Conservation (phyloP, 2,329 filamentous ascomycete species). For the Dothideomycetes sp. region DNA sequence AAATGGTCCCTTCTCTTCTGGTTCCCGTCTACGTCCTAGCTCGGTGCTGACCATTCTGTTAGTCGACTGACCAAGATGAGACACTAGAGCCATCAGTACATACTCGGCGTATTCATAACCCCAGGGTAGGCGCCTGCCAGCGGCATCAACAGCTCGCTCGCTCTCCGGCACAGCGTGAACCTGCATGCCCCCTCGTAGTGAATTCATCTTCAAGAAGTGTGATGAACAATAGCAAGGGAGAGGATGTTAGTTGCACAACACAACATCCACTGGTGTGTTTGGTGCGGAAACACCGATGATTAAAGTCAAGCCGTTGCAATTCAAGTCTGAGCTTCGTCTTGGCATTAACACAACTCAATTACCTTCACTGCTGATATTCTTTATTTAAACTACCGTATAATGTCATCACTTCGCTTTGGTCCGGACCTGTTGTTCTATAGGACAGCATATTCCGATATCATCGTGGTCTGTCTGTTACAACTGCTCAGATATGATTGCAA, state of each 20-base stretch:
- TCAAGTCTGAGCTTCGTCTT: constrained; percentile 1
- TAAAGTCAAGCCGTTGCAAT: too few relatives aligned
- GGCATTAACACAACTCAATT: neutral
- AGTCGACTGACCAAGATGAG: neutral
- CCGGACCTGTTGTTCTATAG: neutral
- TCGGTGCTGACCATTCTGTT: constrained; percentile 7
- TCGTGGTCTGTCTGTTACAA: too few relatives aligned
- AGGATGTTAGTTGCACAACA: too few relatives aligned
- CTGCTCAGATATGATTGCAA: too few relatives aligned
- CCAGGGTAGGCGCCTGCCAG: constrained; percentile 51
- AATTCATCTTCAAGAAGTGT: constrained; percentile 6
- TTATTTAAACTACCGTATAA: neutral
- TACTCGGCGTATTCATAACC: constrained; percentile 52
- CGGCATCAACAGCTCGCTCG: constrained; percentile 49
- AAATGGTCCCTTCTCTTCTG: constrained; percentile 52
- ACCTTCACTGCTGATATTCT: neutral
- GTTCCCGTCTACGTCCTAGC: constrained; percentile 26
- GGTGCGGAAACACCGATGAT: too few relatives aligned
- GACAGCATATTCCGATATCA: too few relatives aligned
- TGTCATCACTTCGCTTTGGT: neutral
- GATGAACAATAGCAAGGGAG: neutral
- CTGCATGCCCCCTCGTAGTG: constrained; percentile 39
- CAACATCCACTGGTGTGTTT: too few relatives aligned
- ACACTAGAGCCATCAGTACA: constrained; percentile 19
- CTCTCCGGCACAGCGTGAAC: constrained; percentile 54